Percentiles rank a stretch among this genome's conserved stretches.
Conservation (phyloP, 169 alveolate genomes). For the Cryptosporidium andersoni region DNA sequence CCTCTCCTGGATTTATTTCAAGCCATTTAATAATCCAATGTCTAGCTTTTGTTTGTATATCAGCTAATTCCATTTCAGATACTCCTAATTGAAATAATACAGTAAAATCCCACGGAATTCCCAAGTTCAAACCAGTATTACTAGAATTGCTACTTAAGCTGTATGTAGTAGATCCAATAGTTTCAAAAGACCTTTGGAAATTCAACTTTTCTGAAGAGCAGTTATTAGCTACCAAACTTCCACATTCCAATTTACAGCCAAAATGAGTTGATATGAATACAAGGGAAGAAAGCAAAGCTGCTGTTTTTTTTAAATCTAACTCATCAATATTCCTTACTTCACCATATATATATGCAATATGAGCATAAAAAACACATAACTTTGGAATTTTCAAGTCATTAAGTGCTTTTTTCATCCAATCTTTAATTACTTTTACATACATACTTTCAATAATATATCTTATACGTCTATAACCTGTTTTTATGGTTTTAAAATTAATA, state of each 20-base stretch:
- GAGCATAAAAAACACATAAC: slow-evolving; percentile 72
- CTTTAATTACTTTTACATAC: slow-evolving; percentile 47
- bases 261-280: slow-evolving; percentile 72
- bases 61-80: slow-evolving; percentile 23
- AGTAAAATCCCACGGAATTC: slow-evolving; percentile 56
- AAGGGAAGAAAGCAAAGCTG: slow-evolving; percentile 62
- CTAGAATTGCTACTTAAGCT: not conserved
- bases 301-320: slow-evolving; percentile 17
- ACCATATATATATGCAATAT: slow-evolving; percentile 61
- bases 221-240: not conserved
- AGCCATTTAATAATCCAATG: slow-evolving; percentile 26
- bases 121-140: slow-evolving; percentile 10
- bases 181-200: not conserved
- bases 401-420: slow-evolving; percentile 70
- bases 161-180: not conserved
- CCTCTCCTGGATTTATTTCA: slow-evolving; percentile 15
- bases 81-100: slow-evolving; percentile 22
- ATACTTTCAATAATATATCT: slow-evolving; percentile 46
- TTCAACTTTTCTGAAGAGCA: not conserved
- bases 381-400: slow-evolving; percentile 56
- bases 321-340: slow-evolving; percentile 23
- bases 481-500: not conserved
- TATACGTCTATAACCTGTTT: slow-evolving; percentile 3
- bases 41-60: slow-evolving; percentile 52
- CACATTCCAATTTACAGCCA: too few species aligned